Evolutionary conservation across 208 protist genomes (phyloP), one percentile per base, ranked within the genome.

Genomic region (Crithidia acanthocephali): DNA sequence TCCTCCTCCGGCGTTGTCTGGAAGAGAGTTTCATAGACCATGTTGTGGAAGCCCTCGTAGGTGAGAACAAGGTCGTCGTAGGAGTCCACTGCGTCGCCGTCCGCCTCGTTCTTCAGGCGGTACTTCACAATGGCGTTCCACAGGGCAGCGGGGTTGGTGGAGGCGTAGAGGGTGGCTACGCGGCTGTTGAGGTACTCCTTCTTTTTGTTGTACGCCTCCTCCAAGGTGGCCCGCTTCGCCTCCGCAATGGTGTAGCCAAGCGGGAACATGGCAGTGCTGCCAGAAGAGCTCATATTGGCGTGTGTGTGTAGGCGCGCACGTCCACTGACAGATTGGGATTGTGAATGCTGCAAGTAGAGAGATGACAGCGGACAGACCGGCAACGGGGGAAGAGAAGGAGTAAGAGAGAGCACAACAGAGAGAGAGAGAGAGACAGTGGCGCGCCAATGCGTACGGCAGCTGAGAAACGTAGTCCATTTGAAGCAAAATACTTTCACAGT

Each of bases 91-190:
- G 35, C 53, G 8, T 69, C 70, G 25, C 50, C 59, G 22, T 74
- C 68, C 20, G 10, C 52, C 22, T 48, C 50, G 11, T 25, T 59
- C 25, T 48, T 57, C 37, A 79, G 63, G 28, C 86, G 79, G 68
- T 92, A 77, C 70, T 93, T 92, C 50, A 96, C 81, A 44, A 96
- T 91, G 30, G 74, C 75, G 25, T 73, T 84, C 88, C 91, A 96
- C 16, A 96, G 74, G 23, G 79, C 68, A 1, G 85, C 82, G 2
- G 91, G 88, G 57, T 90, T 92, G 5, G 91, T 93, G 45, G 88
- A 84, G 22, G 80, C 76, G 63, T 83, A 84, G 42, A 95, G 69
- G 15, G 81, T 59, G 2, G 61, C 74, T 6, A 95, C 47, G 62
- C 84, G 80, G 1, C 65, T 35, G 16, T 65, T 66, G 23, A 95